Base-by-base conservation (phyloP, 2,329 filamentous ascomycete genomes). In the Massarina eburnea region DNA sequence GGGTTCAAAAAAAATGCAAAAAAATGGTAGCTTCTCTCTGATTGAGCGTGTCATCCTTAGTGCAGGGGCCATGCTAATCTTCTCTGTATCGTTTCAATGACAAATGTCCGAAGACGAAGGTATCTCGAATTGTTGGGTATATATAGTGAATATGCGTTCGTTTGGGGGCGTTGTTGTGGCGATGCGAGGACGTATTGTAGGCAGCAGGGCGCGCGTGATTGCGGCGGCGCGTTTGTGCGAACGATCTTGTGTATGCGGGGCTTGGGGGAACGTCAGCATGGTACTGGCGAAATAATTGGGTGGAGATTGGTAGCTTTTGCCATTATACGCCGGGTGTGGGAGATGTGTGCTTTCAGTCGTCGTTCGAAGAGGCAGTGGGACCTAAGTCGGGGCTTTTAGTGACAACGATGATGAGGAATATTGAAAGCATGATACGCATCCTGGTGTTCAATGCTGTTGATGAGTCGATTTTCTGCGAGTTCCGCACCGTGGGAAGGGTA, bases 1-100 rank as follows among this genome's bases (percentile, higher is more conserved):
- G n/a, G n/a, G n/a, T 33, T 41, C 12, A 39, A 39, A 35, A 39
- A 24, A 24, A 45, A n/a, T 22, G 19, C 40, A 59, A 60, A 64
- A 64, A 65, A 66, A 64, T 63, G 60, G 62, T 64, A 59, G 62
- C 58, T 66, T 60, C 65, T n/a, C n/a, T n/a, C 65, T 67, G 56
- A 62, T 61, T 55, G 47, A 58, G 64, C 62, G 62, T 91, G 87
- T 91, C 88, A 92, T 91, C 88, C 88, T 92, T 92, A 91, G 88
- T 83, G 81, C 80, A 83, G 80, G 81, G 73, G 73, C 74, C 73
- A 78, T 78, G 64, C 62, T 66, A 67, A 67, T 66, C 62, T 66
- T 66, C 62, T 66, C 64, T 67, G 62, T 66, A 67, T 66, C 41
- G 41, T 46, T 52, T 22, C 26, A 43, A 10, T 15, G 30, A 17